Percentiles rank a stretch among this genome's conserved stretches.
phyloP scores from a whole-genome alignment of 2,329 filamentous ascomycete species.

The Epichloe typhina region DNA sequence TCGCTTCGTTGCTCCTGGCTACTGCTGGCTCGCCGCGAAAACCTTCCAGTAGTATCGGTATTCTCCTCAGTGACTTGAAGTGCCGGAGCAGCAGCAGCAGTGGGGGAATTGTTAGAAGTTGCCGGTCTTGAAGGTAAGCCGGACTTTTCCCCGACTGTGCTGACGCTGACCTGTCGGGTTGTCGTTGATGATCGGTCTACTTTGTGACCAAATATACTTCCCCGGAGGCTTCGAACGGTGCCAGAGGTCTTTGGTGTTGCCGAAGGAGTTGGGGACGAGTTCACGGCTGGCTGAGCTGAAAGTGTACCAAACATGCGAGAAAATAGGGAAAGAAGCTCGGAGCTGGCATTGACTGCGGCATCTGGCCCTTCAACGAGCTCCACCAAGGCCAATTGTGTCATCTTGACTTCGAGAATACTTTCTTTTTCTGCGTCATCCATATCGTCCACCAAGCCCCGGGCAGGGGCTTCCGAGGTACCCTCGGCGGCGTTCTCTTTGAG shows the following conservation, averaged over 20 bases:
- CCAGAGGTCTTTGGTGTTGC: slow-evolving; percentile 57
- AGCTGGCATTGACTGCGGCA: slow-evolving; percentile 75
- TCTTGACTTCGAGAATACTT: slow-evolving; percentile 82
- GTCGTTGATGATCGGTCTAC: slow-evolving; percentile 31
- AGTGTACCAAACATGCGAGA: slow-evolving; percentile 58
- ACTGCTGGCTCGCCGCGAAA: slow-evolving; percentile 22
- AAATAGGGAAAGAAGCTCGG: slow-evolving; percentile 74
- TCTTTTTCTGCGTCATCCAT: slow-evolving; percentile 85
- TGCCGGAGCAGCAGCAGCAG: slow-evolving; percentile 39
- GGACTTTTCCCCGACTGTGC: slow-evolving; percentile 24
- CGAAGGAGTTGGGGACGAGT: slow-evolving; percentile 25
- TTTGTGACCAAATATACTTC: slow-evolving; percentile 63
- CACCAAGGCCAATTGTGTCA: slow-evolving; percentile 78
- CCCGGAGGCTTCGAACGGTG: slow-evolving; percentile 54
- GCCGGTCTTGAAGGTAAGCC: slow-evolving; percentile 16
- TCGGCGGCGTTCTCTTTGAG: slow-evolving; percentile 40
- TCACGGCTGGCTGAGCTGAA: slow-evolving; percentile 32
- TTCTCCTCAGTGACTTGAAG: slow-evolving; percentile 66
- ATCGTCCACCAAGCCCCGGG: slow-evolving; percentile 52
- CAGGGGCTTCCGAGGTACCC: slow-evolving; percentile 10
- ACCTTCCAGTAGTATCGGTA: slow-evolving; percentile 21
- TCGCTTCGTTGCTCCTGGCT: slow-evolving; percentile 28
- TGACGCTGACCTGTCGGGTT: slow-evolving; percentile 26
- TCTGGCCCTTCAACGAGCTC: slow-evolving; percentile 76
- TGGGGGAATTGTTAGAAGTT: slow-evolving; percentile 30